A percentile compares a stretch with the other conserved stretches of the same genome.
phyloP scores from a whole-genome alignment of 2,329 filamentous ascomycete genomes.

The Emmonsia crescens region DNA sequence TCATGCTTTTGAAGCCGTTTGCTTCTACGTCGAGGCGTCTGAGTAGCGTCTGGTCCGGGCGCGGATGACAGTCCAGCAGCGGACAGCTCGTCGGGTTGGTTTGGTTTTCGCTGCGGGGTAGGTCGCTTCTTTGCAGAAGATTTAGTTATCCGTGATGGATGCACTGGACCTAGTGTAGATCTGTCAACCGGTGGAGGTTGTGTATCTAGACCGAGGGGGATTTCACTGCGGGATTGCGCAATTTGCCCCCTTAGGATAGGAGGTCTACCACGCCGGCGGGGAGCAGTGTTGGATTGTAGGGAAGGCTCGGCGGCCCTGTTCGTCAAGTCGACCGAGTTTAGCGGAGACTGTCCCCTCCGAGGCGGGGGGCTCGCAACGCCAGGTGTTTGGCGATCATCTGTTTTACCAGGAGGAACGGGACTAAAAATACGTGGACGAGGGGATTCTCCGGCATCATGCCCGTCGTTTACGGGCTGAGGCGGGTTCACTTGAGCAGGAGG shows the following conservation, averaged over 20 bases:
- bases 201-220: too few species aligned
- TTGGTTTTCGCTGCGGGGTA: background rate
- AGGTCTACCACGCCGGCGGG: background rate
- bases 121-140: background rate
- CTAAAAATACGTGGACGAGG: background rate
- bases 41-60: background rate
- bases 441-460: background rate
- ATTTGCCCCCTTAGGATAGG: background rate
- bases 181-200: background rate
- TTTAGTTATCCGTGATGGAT: background rate
- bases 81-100: background rate
- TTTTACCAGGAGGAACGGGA: background rate
- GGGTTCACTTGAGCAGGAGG: background rate
- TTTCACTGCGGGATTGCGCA: background rate
- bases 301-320: background rate
- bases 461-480: background rate
- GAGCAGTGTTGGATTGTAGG: background rate
- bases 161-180: background rate
- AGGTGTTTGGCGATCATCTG: background rate
- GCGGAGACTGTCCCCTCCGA: background rate
- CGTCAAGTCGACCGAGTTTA: background rate
- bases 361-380: background rate
- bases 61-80: background rate
- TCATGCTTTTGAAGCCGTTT: background rate
- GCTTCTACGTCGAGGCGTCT: background rate